A percentile compares a stretch with the other conserved stretches of the same genome.
phyloP scores from a whole-genome alignment of 2,329 filamentous ascomycete genomes.

The Lasiodiplodia hormozganensis region DNA sequence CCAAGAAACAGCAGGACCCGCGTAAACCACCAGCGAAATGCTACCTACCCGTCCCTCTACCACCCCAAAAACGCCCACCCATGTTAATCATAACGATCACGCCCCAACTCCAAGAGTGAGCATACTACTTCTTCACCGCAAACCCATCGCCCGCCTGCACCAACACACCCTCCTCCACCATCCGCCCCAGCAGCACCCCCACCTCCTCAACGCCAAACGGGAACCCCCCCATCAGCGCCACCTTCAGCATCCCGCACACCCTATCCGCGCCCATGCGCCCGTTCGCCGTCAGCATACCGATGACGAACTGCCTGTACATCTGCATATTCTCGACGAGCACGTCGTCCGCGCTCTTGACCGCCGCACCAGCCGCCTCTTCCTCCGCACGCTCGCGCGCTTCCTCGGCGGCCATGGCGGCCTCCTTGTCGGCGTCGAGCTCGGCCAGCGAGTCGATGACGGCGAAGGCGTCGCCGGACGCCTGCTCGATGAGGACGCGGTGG shows the following conservation, averaged over 20 bases:
- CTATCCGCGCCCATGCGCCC: conserved; percentile 80
- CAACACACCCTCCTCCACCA: conserved; percentile 57
- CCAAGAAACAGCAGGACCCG: too few relatives aligned
- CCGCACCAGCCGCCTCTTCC: conserved; percentile 53
- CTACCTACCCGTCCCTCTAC: not conserved
- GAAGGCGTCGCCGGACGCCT: conserved; percentile 57
- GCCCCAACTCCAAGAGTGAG: too few relatives aligned
- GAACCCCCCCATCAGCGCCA: conserved; percentile 87
- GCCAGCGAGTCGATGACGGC: conserved; percentile 68
- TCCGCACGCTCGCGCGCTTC: conserved; percentile 38
- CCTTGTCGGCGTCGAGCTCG: conserved; percentile 38
- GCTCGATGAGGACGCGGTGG: conserved; percentile 66
- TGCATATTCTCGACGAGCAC: conserved; percentile 71
- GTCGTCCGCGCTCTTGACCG: conserved; percentile 58
- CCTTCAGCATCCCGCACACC: conserved; percentile 94
- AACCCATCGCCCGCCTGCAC: conserved; percentile 42
- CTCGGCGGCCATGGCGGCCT: conserved; percentile 47
- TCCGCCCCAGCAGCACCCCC: conserved; percentile 77
- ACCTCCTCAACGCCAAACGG: conserved; percentile 90
- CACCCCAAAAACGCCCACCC: not conserved
- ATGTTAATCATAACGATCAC: not conserved
- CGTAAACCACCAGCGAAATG: too few relatives aligned
- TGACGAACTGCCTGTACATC: conserved; percentile 90
- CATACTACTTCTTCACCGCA: conserved; percentile 39
- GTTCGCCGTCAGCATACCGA: conserved; percentile 94